Evolutionary conservation across 495 filamentous ascomycete species (phyloP), one percentile per base, ranked within the genome.

Genomic region (Sordaria brevicollis): DNA sequence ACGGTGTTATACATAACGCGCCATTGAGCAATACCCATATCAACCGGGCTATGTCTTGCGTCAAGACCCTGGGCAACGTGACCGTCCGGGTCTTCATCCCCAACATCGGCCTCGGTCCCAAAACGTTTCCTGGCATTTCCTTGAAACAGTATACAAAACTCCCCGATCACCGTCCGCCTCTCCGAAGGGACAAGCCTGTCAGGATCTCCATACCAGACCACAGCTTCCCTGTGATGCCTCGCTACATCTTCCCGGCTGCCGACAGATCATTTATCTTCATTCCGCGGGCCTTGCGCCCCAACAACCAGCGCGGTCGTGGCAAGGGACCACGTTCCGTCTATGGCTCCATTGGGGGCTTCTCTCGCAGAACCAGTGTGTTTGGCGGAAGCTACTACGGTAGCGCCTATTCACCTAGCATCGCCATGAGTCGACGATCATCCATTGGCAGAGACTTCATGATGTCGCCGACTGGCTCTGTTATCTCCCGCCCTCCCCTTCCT

Each of bases 231-330:
- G 78, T 86, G 19, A 87, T 86, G 66, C 88, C 93, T 25, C 88
- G 91, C 57, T 97, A 97, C 78, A 94, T 97, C 49, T 97, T 94
- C 79, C 95, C 95, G 7, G 88, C 92, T 11, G 85, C 85, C 65
- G 93, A 97, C 68, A 86, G 95, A 68, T 97, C 95, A 0, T 99
- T 99, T 76, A 96, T 98, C 73, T 99, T 99, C 80, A 99, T 99
- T 69, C 95, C 95, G 19, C 86, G 95, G 74, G 94, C 95, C 17
- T 86, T 96, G 79, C 87, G 95, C 74, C 96, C 96, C 43, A 97
- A 96, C 78, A 92, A 95, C 76, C 92, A 95, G 81, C 88, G 89
- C 19, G 89, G 89, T 70, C 85, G 90, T 38, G 89, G 92, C 37
- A 88, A 91, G 73, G 76, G 72, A 5, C 89, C 90, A 35, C 87